Conservation (phyloP, 208 protist genomes). For the Entamoeba invadens region DNA sequence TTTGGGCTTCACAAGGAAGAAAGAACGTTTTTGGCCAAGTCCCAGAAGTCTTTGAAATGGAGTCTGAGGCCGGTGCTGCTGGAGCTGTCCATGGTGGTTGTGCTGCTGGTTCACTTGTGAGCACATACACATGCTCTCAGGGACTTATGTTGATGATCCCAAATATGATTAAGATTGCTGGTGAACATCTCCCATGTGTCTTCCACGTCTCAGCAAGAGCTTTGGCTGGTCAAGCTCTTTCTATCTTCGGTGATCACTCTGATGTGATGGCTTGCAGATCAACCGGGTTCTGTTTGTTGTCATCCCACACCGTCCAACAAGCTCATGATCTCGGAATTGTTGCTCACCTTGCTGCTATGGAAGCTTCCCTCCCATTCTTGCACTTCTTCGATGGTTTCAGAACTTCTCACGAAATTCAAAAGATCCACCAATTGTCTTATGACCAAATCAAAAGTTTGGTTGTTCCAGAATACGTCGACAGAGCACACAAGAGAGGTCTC, state of each 20-base stretch:
- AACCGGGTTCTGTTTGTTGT: slow-evolving; percentile 45
- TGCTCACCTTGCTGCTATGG: slow-evolving; percentile 46
- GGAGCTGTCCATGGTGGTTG: slow-evolving; percentile 26
- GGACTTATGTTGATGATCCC: slow-evolving; percentile 58
- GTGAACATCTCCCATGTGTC: slow-evolving; percentile 47
- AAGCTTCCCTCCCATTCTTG: slow-evolving; percentile 37
- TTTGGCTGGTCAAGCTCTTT: slow-evolving; percentile 43
- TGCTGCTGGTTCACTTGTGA: slow-evolving; percentile 31
- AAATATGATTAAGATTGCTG: slow-evolving; percentile 57
- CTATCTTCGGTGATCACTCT: slow-evolving; percentile 51
- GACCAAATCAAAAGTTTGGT: slow-evolving; percentile 20
- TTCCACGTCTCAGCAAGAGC: slow-evolving; percentile 50
- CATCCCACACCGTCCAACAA: slow-evolving; percentile 45
- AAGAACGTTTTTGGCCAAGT: slow-evolving; percentile 3
- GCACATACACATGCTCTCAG: slow-evolving; percentile 53
- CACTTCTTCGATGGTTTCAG: slow-evolving; percentile 51
- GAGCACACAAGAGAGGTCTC: slow-evolving; percentile 26
- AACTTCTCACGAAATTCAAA: slow-evolving; percentile 42
- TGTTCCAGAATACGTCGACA: slow-evolving; percentile 19
- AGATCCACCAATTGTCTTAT: slow-evolving; percentile 17
- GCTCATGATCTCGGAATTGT: slow-evolving; percentile 43
- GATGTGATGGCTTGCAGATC: slow-evolving; percentile 51
- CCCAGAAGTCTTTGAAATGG: background rate
- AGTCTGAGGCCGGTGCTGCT: slow-evolving; percentile 3
- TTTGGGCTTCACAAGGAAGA: background rate